Base-by-base conservation (phyloP, 2,329 filamentous ascomycete species). In the Colletotrichum navitas region DNA sequence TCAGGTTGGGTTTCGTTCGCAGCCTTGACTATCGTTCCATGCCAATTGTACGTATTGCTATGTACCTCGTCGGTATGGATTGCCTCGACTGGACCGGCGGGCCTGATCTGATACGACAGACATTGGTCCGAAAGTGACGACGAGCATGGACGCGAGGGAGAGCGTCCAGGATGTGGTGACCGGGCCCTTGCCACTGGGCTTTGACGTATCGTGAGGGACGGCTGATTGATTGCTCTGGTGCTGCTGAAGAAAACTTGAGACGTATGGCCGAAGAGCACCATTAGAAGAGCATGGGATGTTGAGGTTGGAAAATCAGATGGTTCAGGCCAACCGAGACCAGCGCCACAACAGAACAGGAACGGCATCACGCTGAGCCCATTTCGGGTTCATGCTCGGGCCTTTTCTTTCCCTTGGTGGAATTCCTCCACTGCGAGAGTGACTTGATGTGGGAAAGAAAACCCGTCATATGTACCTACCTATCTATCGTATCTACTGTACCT, bases 61-160 rank as follows among this genome's bases (percentile, higher is more conserved):
- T 43, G 18, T 21, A n/a, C 18, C 21, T 45, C 6, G 43, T n/a
- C 43, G 11, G 14, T 36, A 26, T n/a, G 11, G n/a, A 36, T n/a
- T 47, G 58, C 41, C 32, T 34, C 47, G 39, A 51, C 34, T 68
- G 51, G 65, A 68, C 68, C 65, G 54, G 26, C 65, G 52, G 49
- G 16, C 65, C 59, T 68, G 65, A 63, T 68, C 68, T 71, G 65
- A 64, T 63, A 47, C 68, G 65, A 64, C 63, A 52, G 52, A 60
- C 54, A 58, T 34, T 43, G 63, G 59, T 34, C 59, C 68, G 65
- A 68, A 29, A 68, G 68, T 64, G 29, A 55, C 54, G 45, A 65
- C 58, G 65, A 71, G 54, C 24, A 55, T 63, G 65, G 14, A 32
- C 56, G 47, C 69, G 69, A 69, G 49, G 3, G 24, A 34, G 5